Evolutionary conservation across 2,329 filamentous ascomycete genomes (phyloP).

Genomic region (Phoma herbarum): DNA sequence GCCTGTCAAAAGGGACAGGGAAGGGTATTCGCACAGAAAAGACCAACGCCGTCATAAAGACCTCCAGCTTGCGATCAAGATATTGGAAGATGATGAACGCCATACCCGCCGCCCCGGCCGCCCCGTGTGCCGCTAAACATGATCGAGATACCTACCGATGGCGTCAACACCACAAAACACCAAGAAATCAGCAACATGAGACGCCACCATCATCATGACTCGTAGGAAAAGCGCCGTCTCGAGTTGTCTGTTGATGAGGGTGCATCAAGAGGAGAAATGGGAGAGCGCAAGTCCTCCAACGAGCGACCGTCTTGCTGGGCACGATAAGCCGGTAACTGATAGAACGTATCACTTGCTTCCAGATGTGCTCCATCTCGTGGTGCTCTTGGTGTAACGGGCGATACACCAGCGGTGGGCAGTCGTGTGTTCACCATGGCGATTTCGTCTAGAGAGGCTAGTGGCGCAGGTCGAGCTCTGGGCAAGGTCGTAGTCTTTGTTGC

Average conservation of each 20-base stretch:
- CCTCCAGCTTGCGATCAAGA: background rate
- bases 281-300: slow-evolving; percentile 44
- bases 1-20: background rate
- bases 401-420: slow-evolving; percentile 31
- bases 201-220: slow-evolving; percentile 38
- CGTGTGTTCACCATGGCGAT: slow-evolving; percentile 42
- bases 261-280: slow-evolving; percentile 48
- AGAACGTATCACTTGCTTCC: slow-evolving; percentile 45
- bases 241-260: slow-evolving; percentile 31
- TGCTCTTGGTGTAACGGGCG: slow-evolving; percentile 44
- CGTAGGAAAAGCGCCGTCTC: slow-evolving; percentile 51
- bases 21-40: slow-evolving; percentile 7
- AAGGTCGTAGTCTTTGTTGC: slow-evolving; percentile 20
- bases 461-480: slow-evolving; percentile 1
- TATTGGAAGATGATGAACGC: slow-evolving; percentile 6
- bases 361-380: slow-evolving; percentile 45
- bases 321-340: slow-evolving; percentile 37
- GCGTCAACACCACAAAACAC: slow-evolving; percentile 4
- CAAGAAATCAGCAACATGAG: no score
- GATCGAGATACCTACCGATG: slow-evolving; percentile 5
- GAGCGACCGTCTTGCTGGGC: slow-evolving; percentile 29
- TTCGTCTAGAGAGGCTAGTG: slow-evolving; percentile 23
- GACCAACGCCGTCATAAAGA: background rate
- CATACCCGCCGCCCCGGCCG: slow-evolving; percentile 11
- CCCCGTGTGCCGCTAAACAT: slow-evolving; percentile 3